A percentile compares a stretch with the other conserved stretches of the same genome.
These are phyloP conservation scores for Desmodesmus armatus DNA, from an alignment of 139 green algal genomes.

Conservation along the genomic window DNA sequence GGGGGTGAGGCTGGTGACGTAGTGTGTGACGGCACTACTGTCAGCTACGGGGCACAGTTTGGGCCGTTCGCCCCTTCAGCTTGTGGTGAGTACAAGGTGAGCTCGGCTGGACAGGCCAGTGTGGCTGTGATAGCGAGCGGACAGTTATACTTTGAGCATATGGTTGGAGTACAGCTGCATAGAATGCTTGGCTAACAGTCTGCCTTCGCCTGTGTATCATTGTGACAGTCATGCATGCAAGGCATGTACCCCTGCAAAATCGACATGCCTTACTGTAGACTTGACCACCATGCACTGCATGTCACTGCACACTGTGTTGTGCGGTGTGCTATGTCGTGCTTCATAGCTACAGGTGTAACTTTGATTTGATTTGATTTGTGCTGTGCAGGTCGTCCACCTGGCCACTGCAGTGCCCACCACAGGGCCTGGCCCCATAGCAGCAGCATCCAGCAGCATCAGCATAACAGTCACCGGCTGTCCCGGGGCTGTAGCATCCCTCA, in stretches of 20 bases:
- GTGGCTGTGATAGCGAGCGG: not conserved
- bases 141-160: not conserved
- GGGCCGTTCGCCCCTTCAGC: not conserved
- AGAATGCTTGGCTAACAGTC: not conserved
- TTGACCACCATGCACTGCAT: not conserved
- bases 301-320: not conserved
- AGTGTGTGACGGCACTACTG: slow-evolving; percentile 29
- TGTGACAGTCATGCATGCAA: not conserved
- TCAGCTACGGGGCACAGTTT: slow-evolving; percentile 21
- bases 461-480: slow-evolving; percentile 34
- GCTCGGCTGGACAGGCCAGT: not conserved
- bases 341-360: not conserved
- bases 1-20: slow-evolving; percentile 18
- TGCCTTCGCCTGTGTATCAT: not conserved
- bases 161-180: not conserved
- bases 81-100: slow-evolving; percentile 35
- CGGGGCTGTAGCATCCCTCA: not conserved
- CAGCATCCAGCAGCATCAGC: not conserved
- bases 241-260: not conserved
- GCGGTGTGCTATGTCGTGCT: not conserved
- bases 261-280: not conserved
- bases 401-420: slow-evolving; percentile 12
- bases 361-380: not conserved
- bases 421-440: not conserved
- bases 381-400: slow-evolving; percentile 16